Evolutionary conservation across 768 basidiomycete genomes (phyloP), one percentile per base, ranked within the genome.

Genomic region (Mycena olivaceomarginata): DNA sequence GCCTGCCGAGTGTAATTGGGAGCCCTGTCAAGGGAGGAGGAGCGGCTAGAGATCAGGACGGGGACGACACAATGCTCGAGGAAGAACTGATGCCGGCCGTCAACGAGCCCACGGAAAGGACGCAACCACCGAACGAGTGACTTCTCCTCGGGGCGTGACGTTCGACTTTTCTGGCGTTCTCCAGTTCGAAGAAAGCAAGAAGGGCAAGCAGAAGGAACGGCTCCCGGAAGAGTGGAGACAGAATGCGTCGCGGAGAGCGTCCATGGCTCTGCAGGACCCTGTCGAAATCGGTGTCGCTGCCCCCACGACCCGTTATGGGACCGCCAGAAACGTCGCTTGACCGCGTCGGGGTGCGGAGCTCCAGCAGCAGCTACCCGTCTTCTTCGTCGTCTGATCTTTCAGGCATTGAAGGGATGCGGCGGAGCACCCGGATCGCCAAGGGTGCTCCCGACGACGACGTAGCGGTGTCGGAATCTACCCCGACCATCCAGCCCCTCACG

Each of bases 191-290:
- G n/a, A 81, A 75, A 20, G 83, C 78, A 73, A 76, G 67, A 81
- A 82, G 79, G 85, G 83, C 43, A 89, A 89, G 77, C 87, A 84
- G 20, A 88, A 73, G 76, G 77, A 81, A 40, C 72, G 74, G 73
- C 62, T 76, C 1, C 66, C 80, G 41, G 81, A 84, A 40, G 45
- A 77, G 37, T 85, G 85, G 84, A 82, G 81, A 63, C 82, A 80
- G 22, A 83, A 89, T 77, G 88, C 89, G 5, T 91, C 91, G 40
- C 85, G 91, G 59, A 85, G 92, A 53, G 91, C 92, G 6, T 93
- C 93, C 39, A 82, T 91, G 81, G 92, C 92, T 0, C 91, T 90
- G 31, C 90, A 92, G 71, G 88, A 91, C 5, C 5, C 89, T 94
- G 45, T 91, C 93, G 4, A 90, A 92, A 80, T 95, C 94, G 7